Base-by-base conservation (phyloP, 768 basidiomycete genomes). In the Auricularia cornea region DNA sequence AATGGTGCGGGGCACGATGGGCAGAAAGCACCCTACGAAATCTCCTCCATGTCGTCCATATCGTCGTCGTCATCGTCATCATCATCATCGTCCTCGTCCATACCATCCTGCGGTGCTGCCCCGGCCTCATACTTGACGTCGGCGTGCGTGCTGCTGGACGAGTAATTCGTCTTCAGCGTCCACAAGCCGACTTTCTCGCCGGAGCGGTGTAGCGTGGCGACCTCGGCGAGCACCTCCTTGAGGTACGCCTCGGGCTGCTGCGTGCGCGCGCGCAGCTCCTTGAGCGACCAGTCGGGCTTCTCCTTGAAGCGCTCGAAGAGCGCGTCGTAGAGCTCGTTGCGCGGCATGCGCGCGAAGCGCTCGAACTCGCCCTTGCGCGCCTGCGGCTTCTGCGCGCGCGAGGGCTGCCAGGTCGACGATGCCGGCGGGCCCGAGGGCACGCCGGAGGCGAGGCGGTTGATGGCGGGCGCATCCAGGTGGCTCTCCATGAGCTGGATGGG, bases 341-440 rank as follows among this genome's bases (percentile, higher is more conserved):
- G 82, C 5, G 92, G 92, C 76, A 97, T 87, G 72, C 94, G 90
- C n/a, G 90, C 88, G 84, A 91, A 89, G 68, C 90, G 89, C 74
- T 94, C 92, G 76, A 89, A 89, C 16, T 83, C 77, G 31, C 88
- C 88, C 68, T 90, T 90, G 20, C 79, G 73, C 1, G 78, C 80
- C 72, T 88, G 90, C 41, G 77, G 59, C 30, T 66, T 61, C 32
- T 59, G 62, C 12, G 54, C 54, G 28, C 30, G 26, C 28, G 28
- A n/a, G n/a, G 26, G 28, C 28, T 26, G 23, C 54, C 26, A 29
- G 54, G 54, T 10, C 6, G 54, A 10, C 26, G 54, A 20, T 20
- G 26, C 30, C 10, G 54, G 54, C 26, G n/a, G n/a, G 28, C 28
- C 54, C 0, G 44, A 20, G 20, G 44, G 44, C 23, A 48, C 44